Conservation (phyloP, 2,329 filamentous ascomycete species). For the Ophiostoma quercus region DNA sequence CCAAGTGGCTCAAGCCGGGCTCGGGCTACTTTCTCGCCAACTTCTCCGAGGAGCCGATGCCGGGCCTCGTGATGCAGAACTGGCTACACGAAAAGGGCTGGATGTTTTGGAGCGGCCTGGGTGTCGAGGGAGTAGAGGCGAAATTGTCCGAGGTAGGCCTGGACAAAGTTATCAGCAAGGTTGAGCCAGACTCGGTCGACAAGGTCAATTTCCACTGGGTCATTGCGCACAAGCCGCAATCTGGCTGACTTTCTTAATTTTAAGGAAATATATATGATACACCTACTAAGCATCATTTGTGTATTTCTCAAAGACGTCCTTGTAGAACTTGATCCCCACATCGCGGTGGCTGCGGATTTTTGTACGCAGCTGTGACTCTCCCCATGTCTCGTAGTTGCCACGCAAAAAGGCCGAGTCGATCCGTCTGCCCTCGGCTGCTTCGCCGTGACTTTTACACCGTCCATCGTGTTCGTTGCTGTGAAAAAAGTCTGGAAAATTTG, state of each 20-base stretch:
- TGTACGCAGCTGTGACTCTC: constrained; percentile 49
- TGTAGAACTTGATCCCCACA: constrained; percentile 45
- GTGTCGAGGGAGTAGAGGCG: constrained; percentile 34
- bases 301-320: constrained; percentile 34
- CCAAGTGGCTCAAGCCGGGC: background rate
- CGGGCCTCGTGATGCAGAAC: constrained; percentile 33
- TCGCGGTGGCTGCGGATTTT: constrained; percentile 49
- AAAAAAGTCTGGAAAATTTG: background rate
- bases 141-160: background rate
- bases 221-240: background rate
- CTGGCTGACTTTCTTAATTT: background rate
- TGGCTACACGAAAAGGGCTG: constrained; percentile 41
- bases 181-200: background rate
- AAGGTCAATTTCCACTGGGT: constrained; percentile 1
- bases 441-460: background rate
- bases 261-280: too few species aligned
- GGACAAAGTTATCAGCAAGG: background rate
- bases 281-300: background rate
- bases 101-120: constrained; percentile 44
- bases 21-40: background rate
- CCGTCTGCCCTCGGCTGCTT: constrained; percentile 18
- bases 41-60: constrained; percentile 29
- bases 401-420: constrained; percentile 48
- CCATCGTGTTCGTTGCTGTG: background rate
- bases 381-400: constrained; percentile 50